A percentile compares a stretch with the other conserved stretches of the same genome.
phyloP scores from a whole-genome alignment of 176 grass and related monocot genomes.

The Lolium rigidum region DNA sequence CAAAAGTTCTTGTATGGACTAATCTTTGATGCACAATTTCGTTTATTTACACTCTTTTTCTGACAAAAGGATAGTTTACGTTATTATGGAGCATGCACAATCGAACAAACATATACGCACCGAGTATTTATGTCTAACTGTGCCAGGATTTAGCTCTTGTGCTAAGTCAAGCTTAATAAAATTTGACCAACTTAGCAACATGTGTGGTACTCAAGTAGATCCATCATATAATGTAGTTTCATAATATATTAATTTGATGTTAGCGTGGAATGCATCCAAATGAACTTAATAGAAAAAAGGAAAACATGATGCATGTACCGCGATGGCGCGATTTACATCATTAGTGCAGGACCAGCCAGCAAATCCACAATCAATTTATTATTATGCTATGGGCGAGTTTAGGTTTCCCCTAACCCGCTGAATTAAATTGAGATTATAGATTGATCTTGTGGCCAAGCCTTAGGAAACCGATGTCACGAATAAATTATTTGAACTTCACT shows the following conservation, averaged over 20 bases:
- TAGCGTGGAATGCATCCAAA: too few relatives aligned
- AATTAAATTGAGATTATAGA: constrained; percentile 27
- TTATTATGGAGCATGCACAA: constrained; percentile 25
- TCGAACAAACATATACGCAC: constrained; percentile 1
- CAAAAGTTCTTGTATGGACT: constrained; percentile 5
- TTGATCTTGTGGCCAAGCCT: constrained; percentile 19
- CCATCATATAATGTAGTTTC: too few relatives aligned
- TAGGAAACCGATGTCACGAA: constrained; percentile 53
- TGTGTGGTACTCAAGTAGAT: too few relatives aligned
- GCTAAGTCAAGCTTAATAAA: too few relatives aligned
- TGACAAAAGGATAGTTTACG: neutral
- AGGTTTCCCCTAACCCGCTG: constrained; percentile 55
- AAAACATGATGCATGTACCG: constrained; percentile 6
- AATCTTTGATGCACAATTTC: neutral
- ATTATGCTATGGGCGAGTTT: constrained; percentile 40
- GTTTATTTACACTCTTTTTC: neutral
- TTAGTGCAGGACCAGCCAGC: constrained; percentile 41
- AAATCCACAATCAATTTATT: constrained; percentile 40
- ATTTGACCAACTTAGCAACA: too few relatives aligned
- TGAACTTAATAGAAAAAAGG: too few relatives aligned
- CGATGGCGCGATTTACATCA: constrained; percentile 25
- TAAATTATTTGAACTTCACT: neutral
- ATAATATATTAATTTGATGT: too few relatives aligned
- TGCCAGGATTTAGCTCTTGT: constrained; percentile 12
- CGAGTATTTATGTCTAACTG: neutral